These are phyloP conservation scores for Debaryomyces fabryi DNA, from an alignment of 1,139 yeast genomes.

Conservation along the genomic window DNA sequence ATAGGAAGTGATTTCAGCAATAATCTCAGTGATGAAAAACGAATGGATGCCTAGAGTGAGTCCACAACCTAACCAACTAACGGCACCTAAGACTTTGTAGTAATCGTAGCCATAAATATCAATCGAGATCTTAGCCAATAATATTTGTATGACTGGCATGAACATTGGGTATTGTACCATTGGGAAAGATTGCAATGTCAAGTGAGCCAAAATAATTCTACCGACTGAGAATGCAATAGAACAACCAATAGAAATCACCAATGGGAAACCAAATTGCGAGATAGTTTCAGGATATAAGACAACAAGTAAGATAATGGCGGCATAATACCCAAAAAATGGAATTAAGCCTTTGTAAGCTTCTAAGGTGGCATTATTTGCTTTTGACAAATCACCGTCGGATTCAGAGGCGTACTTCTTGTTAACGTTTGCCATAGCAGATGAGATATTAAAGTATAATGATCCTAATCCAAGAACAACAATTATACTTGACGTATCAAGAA, in stretches of 20 bases:
- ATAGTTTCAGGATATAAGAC: conserved; percentile 54
- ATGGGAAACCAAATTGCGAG: conserved; percentile 54
- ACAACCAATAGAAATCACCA: conserved; percentile 69
- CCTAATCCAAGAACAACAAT: conserved; percentile 54
- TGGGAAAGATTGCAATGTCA: conserved; percentile 81
- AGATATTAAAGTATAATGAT: conserved; percentile 69
- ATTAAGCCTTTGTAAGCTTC: conserved; percentile 63
- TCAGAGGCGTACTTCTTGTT: conserved; percentile 46
- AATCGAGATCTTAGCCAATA: conserved; percentile 43
- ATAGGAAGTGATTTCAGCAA: conserved; percentile 77
- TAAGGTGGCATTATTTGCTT: conserved; percentile 28
- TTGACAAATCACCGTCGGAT: conserved; percentile 19
- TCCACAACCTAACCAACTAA: conserved; percentile 78
- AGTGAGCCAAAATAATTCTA: conserved; percentile 83
- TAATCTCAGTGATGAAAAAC: conserved; percentile 78
- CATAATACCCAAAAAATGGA: conserved; percentile 73
- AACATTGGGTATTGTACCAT: conserved; percentile 67
- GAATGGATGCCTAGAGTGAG: conserved; percentile 74
- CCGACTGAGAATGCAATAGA: conserved; percentile 86
- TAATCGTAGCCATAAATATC: conserved; percentile 41
- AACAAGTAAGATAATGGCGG: conserved; percentile 51
- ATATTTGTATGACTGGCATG: conserved; percentile 62
- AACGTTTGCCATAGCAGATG: conserved; percentile 75
- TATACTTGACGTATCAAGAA: conserved; percentile 41
- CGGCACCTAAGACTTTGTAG: conserved; percentile 42